These are phyloP conservation scores for Silene noctiflora DNA, from an alignment of 179 eudicot genomes.

Conservation along the genomic window DNA sequence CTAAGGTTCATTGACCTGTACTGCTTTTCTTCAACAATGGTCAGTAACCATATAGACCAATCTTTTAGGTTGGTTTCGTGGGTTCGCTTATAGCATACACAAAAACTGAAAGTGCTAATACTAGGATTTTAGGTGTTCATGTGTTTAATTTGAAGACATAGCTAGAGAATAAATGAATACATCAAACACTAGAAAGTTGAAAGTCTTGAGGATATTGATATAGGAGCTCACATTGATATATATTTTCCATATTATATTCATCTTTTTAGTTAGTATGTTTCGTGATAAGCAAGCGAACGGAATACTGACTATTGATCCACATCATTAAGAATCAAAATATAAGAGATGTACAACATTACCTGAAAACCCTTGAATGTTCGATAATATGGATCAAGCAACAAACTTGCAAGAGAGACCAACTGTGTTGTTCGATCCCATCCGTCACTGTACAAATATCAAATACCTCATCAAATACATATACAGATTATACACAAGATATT, in stretches of 20 bases:
- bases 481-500: neutral
- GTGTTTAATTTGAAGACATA: neutral
- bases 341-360: constrained; percentile 39
- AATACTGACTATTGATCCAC: neutral
- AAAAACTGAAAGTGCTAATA: neutral
- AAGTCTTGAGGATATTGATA: neutral
- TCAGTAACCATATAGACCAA: neutral
- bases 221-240: neutral
- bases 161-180: neutral
- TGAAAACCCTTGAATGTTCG: constrained; percentile 95
- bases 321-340: neutral
- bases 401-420: constrained; percentile 83
- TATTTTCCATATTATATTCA: neutral
- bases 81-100: neutral
- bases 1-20: neutral
- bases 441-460: constrained; percentile 53
- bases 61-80: neutral
- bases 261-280: neutral
- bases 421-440: constrained; percentile 99
- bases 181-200: neutral
- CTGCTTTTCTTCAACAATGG: neutral
- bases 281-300: neutral
- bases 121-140: neutral
- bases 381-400: constrained; percentile 97
- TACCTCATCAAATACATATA: constrained; percentile 1